These are phyloP conservation scores for Vishniacozyma victoriae DNA, from an alignment of 768 basidiomycete genomes.

Conservation along the genomic window DNA sequence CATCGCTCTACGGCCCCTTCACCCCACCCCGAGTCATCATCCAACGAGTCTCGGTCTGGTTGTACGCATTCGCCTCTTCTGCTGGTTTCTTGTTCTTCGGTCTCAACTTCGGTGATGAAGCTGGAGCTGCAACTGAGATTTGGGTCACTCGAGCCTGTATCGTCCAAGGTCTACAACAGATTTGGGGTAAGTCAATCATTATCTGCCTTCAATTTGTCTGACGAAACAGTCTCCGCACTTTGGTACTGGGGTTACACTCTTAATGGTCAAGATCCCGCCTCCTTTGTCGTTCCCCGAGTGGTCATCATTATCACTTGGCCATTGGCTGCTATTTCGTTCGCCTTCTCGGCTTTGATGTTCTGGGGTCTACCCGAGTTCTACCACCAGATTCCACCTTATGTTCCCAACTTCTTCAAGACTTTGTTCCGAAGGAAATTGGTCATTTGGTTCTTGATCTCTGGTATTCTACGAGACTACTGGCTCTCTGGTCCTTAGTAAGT, in stretches of 20 bases:
- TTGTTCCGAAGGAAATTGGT: conserved; percentile 86
- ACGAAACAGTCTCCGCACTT: conserved; percentile 62
- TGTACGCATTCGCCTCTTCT: conserved; percentile 83
- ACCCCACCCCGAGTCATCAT: conserved; percentile 61
- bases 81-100: conserved; percentile 91
- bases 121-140: conserved; percentile 91
- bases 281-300: conserved; percentile 70
- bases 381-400: conserved; percentile 77
- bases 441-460: conserved; percentile 89
- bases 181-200: conserved; percentile 55
- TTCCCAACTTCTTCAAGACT: conserved; percentile 84
- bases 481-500: conserved; percentile 40
- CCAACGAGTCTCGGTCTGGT: conserved; percentile 77
- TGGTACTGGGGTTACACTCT: conserved; percentile 94
- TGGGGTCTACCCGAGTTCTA: conserved; percentile 74
- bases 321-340: conserved; percentile 63
- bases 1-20: conserved; percentile 63
- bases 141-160: conserved; percentile 87
- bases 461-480: conserved; percentile 61
- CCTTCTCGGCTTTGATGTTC: conserved; percentile 76
- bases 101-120: conserved; percentile 94
- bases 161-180: conserved; percentile 90
- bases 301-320: conserved; percentile 79
- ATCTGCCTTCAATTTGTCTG: not conserved
- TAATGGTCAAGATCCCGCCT: conserved; percentile 52